Conservation (phyloP, 306 rosid species). For the Sindora glabra region DNA sequence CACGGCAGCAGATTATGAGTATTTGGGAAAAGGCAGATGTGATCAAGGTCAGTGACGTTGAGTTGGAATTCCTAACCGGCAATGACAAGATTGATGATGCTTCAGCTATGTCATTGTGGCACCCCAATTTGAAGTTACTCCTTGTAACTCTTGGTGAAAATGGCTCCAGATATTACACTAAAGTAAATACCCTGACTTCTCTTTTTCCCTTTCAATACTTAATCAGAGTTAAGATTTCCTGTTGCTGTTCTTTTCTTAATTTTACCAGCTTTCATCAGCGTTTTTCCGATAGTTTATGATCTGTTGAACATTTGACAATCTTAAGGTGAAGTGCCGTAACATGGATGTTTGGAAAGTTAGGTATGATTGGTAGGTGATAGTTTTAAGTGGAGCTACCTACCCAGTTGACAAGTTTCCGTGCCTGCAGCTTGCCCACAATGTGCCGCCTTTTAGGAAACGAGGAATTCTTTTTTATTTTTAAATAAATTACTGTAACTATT, state of each 20-base stretch:
- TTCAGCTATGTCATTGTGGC: slow-evolving; percentile 73
- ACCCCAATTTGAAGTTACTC: slow-evolving; percentile 71
- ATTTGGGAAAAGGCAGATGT: slow-evolving; percentile 90
- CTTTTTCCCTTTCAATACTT: too few species aligned
- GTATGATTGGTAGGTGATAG: not conserved
- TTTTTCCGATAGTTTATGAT: too few species aligned
- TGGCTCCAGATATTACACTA: slow-evolving; percentile 87
- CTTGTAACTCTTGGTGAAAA: slow-evolving; percentile 90
- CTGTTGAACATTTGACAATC: too few species aligned
- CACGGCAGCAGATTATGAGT: slow-evolving; percentile 75
- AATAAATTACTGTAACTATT: too few species aligned
- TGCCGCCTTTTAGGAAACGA: not conserved
- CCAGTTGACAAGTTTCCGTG: too few species aligned
- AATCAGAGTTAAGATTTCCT: too few species aligned
- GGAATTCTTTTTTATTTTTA: not conserved
- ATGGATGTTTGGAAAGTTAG: not conserved
- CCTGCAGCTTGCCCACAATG: not conserved
- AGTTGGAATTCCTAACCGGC: slow-evolving; percentile 78
- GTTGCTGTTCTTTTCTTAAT: too few species aligned
- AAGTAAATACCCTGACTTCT: too few species aligned
- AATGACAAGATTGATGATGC: slow-evolving; percentile 66
- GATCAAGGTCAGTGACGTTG: slow-evolving; percentile 87
- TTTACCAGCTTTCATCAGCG: too few species aligned
- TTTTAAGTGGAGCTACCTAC: too few species aligned
- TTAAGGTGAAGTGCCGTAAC: too few species aligned